Percentiles rank a stretch among this genome's conserved stretches.
phyloP scores from a whole-genome alignment of 768 basidiomycete genomes.

The Strobilomyces confusus region DNA sequence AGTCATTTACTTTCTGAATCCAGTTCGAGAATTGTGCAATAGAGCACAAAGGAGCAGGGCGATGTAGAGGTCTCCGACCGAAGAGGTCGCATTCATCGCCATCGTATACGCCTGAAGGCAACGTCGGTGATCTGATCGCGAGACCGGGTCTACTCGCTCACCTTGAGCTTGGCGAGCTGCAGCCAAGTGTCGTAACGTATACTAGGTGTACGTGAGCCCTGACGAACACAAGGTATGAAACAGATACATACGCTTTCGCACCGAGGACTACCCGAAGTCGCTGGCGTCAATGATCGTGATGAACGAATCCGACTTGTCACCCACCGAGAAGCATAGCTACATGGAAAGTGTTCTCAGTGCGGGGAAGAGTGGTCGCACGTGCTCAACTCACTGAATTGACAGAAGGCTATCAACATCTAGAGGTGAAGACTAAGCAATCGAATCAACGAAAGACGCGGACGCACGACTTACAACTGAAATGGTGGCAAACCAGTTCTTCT shows the following conservation, averaged over 20 bases:
- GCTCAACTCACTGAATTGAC: constrained; percentile 34
- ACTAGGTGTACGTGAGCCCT: constrained; percentile 12
- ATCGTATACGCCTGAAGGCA: constrained; percentile 37
- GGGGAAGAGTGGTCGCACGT: not conserved
- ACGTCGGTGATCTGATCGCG: not conserved
- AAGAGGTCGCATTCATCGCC: constrained; percentile 48
- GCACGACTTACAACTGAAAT: constrained; percentile 24
- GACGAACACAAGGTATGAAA: not conserved
- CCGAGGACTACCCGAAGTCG: constrained; percentile 30
- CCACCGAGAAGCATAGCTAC: constrained; percentile 33
- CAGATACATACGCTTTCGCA: constrained; percentile 31
- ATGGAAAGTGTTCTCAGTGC: constrained; percentile 3
- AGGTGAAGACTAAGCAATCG: not conserved
- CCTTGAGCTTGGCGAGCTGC: constrained; percentile 40
- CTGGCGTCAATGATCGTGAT: constrained; percentile 3
- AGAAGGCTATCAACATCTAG: constrained; percentile 30
- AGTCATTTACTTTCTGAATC: constrained; percentile 39
- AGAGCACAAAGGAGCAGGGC: constrained; percentile 44
- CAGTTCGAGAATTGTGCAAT: constrained; percentile 46
- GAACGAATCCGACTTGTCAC: constrained; percentile 4
- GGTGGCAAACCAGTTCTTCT: constrained; percentile 38
- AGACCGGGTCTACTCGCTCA: not conserved
- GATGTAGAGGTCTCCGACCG: constrained; percentile 46
- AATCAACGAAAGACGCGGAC: not conserved
- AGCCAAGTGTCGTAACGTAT: constrained; percentile 37